Conservation (phyloP, 2,329 filamentous ascomycete species). For the Gaeumannomyces sp. region DNA sequence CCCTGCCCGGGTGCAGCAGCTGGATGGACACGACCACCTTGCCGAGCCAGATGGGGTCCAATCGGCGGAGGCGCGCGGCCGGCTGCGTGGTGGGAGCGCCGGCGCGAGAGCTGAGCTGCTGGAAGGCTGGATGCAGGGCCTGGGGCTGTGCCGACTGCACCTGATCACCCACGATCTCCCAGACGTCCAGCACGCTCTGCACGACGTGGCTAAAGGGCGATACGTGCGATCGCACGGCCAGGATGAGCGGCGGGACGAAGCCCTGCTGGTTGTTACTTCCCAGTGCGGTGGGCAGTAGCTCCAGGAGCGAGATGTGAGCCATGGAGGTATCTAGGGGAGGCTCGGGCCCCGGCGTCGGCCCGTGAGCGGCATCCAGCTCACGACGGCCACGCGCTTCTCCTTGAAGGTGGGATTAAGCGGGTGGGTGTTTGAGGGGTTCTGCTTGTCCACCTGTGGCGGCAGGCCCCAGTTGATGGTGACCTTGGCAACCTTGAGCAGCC, state of each 20-base stretch:
- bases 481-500: constrained; percentile 68
- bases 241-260: constrained; percentile 52
- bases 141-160: constrained; percentile 32
- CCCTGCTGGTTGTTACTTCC: constrained; percentile 50
- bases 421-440: constrained; percentile 37
- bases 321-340: constrained; percentile 43
- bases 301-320: constrained; percentile 65
- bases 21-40: constrained; percentile 67
- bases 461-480: constrained; percentile 70
- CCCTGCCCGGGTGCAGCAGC: constrained; percentile 62
- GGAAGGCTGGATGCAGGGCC: constrained; percentile 67
- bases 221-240: constrained; percentile 65
- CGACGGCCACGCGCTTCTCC: constrained; percentile 50
- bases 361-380: constrained; percentile 50
- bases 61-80: constrained; percentile 47
- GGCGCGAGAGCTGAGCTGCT: constrained; percentile 55
- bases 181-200: constrained; percentile 72
- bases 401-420: constrained; percentile 46
- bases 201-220: constrained; percentile 31
- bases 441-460: constrained; percentile 47
- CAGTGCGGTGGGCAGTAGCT: constrained; percentile 61
- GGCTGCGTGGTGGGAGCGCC: constrained; percentile 6
- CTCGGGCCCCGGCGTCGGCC: constrained; percentile 22
- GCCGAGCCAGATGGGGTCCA: constrained; percentile 61
- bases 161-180: constrained; percentile 68